Base-by-base conservation (phyloP, 2,329 filamentous ascomycete species). In the Plectosphaerella cucumerina region DNA sequence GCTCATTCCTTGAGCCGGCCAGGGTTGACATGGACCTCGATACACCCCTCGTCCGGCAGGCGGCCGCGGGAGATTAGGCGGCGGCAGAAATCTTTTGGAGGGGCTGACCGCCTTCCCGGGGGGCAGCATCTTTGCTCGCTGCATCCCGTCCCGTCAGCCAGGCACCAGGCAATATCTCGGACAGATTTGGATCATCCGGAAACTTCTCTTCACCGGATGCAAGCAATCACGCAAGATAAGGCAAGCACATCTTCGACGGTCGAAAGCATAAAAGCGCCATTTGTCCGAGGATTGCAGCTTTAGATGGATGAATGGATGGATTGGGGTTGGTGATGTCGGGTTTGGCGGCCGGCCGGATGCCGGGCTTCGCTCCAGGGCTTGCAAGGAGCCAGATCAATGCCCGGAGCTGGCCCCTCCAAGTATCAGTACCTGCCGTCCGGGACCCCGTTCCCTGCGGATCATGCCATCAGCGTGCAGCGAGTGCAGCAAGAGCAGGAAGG, bases 231-330 rank as follows among this genome's bases (percentile, higher is more conserved):
- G 26, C 26, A 8, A 31, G 26, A 31, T 31, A 31, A 31, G 26
- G 12, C n/a, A 31, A 11, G 12, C 12, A 11, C 26, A 9, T 31
- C 26, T 31, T 8, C 26, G 39, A 20, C 17, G 39, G 39, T 18
- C 39, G 4, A 20, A 42, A 42, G n/a, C 39, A 42, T 42, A 42
- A 45, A 33, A n/a, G 17, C 23, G 44, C 44, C 15, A 39, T 47
- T 47, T 39, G 34, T 21, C 45, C 45, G 45, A 47, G 34, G 33
- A 39, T 47, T 47, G 14, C 31, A 18, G 44, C 44, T 31, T 22
- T 18, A 14, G 21, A 47, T 9, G 5, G 11, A n/a, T n/a, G n/a
- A n/a, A n/a, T n/a, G 14, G 5, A 39, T 9, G 35, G 11, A 15
- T 15, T n/a, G n/a, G n/a, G n/a, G n/a, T n/a, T n/a, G 35, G 15